phyloP scores from a whole-genome alignment of 73 alveolate genomes.

The Diophrys sp. region DNA sequence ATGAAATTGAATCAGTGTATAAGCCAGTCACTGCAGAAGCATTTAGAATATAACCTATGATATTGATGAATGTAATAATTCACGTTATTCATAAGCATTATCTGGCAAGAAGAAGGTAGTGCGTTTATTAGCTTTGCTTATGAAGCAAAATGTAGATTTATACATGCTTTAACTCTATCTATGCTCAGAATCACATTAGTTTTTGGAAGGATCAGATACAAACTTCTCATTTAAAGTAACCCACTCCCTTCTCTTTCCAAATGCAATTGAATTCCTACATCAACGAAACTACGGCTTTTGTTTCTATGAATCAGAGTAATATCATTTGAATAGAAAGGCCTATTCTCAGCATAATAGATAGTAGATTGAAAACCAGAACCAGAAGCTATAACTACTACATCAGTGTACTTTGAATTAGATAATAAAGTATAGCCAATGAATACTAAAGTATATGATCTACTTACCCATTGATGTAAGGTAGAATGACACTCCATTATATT shows the following conservation, averaged over 20 bases:
- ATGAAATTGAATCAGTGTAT: slow-evolving; percentile 66
- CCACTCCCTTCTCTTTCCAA: not conserved
- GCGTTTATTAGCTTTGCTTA: slow-evolving; percentile 88
- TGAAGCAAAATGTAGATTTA: slow-evolving; percentile 88
- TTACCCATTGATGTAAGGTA: slow-evolving; percentile 20
- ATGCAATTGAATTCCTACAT: slow-evolving; percentile 46
- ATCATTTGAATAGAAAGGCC: slow-evolving; percentile 26
- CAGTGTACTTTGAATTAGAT: slow-evolving; percentile 36
- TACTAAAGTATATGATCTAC: slow-evolving; percentile 65
- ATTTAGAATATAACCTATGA: slow-evolving; percentile 31
- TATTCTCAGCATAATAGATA: not conserved
- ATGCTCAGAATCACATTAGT: slow-evolving; percentile 69
- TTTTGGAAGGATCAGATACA: slow-evolving; percentile 90
- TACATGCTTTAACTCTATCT: slow-evolving; percentile 71
- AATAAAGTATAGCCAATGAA: slow-evolving; percentile 19
- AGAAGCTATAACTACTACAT: slow-evolving; percentile 3
- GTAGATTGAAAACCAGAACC: not conserved
- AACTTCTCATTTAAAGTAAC: slow-evolving; percentile 43
- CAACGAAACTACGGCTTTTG: slow-evolving; percentile 76
- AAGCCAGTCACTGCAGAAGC: slow-evolving; percentile 33
- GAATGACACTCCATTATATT: slow-evolving; percentile 81
- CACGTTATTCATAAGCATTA: not conserved
- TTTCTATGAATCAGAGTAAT: slow-evolving; percentile 56
- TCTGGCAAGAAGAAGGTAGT: slow-evolving; percentile 55
- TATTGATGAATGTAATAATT: slow-evolving; percentile 11